Percentiles rank a stretch among this genome's conserved stretches.
phyloP scores from a whole-genome alignment of 345 rosid genomes.

The Eucalyptus lansdowneana region DNA sequence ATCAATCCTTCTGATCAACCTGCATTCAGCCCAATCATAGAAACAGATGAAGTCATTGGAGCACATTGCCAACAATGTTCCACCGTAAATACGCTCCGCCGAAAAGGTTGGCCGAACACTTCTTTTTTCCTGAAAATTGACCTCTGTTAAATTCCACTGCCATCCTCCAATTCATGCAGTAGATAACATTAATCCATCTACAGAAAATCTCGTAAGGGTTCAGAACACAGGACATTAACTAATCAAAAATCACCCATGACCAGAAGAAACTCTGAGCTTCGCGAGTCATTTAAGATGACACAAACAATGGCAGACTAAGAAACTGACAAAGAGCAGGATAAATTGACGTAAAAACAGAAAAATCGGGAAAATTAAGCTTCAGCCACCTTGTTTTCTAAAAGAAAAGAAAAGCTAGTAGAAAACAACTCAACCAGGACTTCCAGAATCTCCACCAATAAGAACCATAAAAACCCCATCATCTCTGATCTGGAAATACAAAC shows the following conservation, averaged over 20 bases:
- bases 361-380: not conserved
- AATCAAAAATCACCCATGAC: not conserved
- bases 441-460: not conserved
- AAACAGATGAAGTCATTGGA: slow-evolving; percentile 97
- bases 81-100: slow-evolving; percentile 87
- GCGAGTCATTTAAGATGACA: not conserved
- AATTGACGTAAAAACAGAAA: not conserved
- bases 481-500: slow-evolving; percentile 18
- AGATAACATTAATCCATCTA: not conserved
- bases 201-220: not conserved
- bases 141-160: not conserved
- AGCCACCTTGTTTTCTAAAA: not conserved
- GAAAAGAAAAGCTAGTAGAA: not conserved
- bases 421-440: not conserved
- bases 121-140: slow-evolving; percentile 67
- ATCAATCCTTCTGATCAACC: slow-evolving; percentile 95
- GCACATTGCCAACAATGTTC: slow-evolving; percentile 93
- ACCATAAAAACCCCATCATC: not conserved
- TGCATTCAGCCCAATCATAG: slow-evolving; percentile 99
- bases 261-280: not conserved
- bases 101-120: slow-evolving; percentile 95
- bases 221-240: not conserved
- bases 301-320: not conserved
- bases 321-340: not conserved
- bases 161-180: not conserved